Percentiles rank a stretch among this genome's conserved stretches.
Evolutionary conservation across 1,139 yeast genomes (phyloP).

Genomic region (Geotrichum fermentans): DNA sequence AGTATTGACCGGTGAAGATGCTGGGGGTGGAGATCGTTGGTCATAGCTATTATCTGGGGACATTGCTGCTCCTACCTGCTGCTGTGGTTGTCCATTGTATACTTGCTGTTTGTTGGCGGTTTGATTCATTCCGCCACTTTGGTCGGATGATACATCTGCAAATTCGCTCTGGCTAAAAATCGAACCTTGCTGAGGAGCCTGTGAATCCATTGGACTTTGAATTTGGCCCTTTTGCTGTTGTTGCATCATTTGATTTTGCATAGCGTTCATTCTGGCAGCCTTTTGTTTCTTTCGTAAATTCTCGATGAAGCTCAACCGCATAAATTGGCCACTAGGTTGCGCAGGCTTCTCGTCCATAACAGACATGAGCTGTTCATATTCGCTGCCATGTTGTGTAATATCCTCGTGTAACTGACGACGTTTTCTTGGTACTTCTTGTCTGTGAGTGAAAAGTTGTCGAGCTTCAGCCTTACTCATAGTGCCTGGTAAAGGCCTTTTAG

Average conservation of each 20-base stretch:
- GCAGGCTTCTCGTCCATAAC: conserved; percentile 38
- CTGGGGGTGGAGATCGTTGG: conserved; percentile 21
- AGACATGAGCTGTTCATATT: conserved; percentile 86
- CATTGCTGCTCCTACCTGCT: not conserved
- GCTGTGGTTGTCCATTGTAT: conserved; percentile 4
- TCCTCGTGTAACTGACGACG: conserved; percentile 51
- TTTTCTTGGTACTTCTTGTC: conserved; percentile 29
- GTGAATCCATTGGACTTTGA: conserved; percentile 22
- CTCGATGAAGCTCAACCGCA: conserved; percentile 42
- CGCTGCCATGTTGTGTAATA: conserved; percentile 63
- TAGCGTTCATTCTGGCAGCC: conserved; percentile 26
- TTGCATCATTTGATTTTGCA: conserved; percentile 27
- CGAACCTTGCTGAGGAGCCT: conserved; percentile 22
- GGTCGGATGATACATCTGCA: not conserved
- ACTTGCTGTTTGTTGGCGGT: conserved; percentile 16
- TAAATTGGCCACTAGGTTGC: conserved; percentile 37
- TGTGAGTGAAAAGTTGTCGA: conserved; percentile 24
- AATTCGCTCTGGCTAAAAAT: not conserved
- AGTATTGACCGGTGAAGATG: conserved; percentile 21
- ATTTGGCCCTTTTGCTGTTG: conserved; percentile 24
- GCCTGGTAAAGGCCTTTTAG: conserved; percentile 7
- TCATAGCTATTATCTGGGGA: not conserved
- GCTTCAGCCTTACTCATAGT: conserved; percentile 15
- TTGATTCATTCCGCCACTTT: not conserved
- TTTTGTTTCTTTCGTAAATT: conserved; percentile 39